These are phyloP conservation scores for Ricinus communis DNA, from an alignment of 345 rosid genomes.

Conservation along the genomic window DNA sequence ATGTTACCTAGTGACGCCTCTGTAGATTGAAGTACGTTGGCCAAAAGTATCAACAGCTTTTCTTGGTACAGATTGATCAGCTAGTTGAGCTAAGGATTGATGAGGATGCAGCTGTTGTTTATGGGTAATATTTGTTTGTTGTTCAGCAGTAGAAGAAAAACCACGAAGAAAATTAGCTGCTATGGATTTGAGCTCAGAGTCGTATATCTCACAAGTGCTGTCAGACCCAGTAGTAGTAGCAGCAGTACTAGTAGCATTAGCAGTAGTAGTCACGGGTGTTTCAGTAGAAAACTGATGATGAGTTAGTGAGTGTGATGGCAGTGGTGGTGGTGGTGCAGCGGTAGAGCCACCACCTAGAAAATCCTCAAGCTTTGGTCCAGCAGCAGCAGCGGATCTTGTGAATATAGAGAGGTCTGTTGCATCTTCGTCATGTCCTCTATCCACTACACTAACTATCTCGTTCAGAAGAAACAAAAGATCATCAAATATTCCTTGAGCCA, in stretches of 20 bases:
- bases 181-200: conserved; percentile 71
- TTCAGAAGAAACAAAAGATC: background rate
- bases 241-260: no score
- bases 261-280: conserved; percentile 32
- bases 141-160: conserved; percentile 33
- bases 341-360: conserved; percentile 60
- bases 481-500: background rate
- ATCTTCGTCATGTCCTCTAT: conserved; percentile 29
- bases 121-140: conserved; percentile 16
- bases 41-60: conserved; percentile 71
- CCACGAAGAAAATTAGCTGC: conserved; percentile 78
- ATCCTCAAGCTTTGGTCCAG: conserved; percentile 67
- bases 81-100: conserved; percentile 11
- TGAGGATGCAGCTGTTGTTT: conserved; percentile 27
- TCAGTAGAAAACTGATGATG: conserved; percentile 28
- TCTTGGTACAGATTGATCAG: conserved; percentile 40
- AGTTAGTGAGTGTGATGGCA: conserved; percentile 12
- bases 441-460: conserved; percentile 21
- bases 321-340: conserved; percentile 23
- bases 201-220: conserved; percentile 41
- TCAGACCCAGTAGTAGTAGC: conserved; percentile 19
- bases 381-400: conserved; percentile 26
- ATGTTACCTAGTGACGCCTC: conserved; percentile 82
- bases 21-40: conserved; percentile 84
- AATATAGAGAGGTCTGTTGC: conserved; percentile 50